Evolutionary conservation across 768 basidiomycete genomes (phyloP).

Genomic region (Psilocybe cubensis): DNA sequence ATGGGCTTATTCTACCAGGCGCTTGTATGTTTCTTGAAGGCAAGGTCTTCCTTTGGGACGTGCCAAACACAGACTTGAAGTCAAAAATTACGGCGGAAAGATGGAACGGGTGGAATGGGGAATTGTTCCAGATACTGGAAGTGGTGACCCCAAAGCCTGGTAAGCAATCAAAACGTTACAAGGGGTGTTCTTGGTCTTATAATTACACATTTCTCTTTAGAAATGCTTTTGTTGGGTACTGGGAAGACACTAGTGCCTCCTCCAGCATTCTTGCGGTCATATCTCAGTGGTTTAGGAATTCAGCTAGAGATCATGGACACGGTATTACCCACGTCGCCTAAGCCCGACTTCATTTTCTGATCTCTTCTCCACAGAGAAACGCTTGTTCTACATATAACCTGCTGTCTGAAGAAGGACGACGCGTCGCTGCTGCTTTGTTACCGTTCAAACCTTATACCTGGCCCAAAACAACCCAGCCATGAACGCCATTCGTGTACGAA

Average conservation of each 20-base stretch:
- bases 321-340: conserved; percentile 42
- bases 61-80: conserved; percentile 41
- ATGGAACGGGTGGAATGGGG: conserved; percentile 73
- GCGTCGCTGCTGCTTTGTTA: conserved; percentile 89
- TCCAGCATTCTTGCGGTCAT: conserved; percentile 65
- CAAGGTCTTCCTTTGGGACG: conserved; percentile 90
- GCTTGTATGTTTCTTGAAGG: conserved; percentile 87
- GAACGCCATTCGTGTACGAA: neutral
- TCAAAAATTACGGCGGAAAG: conserved; percentile 28
- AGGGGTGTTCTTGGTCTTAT: neutral
- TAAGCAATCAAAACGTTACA: conserved; percentile 36
- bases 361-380: conserved; percentile 59
- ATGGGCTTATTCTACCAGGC: conserved; percentile 77
- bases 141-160: conserved; percentile 86
- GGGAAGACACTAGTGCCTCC: conserved; percentile 72
- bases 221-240: conserved; percentile 90
- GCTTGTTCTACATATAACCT: conserved; percentile 97
- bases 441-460: conserved; percentile 62
- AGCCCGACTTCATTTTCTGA: neutral
- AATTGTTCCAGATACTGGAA: conserved; percentile 82
- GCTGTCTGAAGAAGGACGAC: conserved; percentile 89
- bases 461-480: conserved; percentile 43
- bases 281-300: conserved; percentile 78
- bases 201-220: conserved; percentile 39
- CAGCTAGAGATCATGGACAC: conserved; percentile 91